A percentile compares a stretch with the other conserved stretches of the same genome.
phyloP scores from a whole-genome alignment of 805 yeast species.

The Nakazawaea ernobii region DNA sequence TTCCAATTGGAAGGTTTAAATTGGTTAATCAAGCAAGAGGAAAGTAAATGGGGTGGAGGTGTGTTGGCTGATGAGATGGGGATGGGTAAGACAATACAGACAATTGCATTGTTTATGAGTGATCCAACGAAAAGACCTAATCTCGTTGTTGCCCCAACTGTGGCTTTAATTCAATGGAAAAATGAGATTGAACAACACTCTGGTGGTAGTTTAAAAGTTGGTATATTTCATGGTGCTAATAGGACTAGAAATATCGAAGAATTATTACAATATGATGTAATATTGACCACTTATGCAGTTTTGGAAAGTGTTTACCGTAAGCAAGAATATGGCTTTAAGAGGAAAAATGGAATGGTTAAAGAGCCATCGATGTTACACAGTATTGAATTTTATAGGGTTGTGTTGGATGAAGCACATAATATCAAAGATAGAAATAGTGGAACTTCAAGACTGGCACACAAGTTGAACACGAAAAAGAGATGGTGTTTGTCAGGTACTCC shows the following conservation, averaged over 20 bases:
- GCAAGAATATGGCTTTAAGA: slow-evolving; percentile 74
- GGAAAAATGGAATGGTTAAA: slow-evolving; percentile 65
- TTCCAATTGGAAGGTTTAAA: slow-evolving; percentile 91
- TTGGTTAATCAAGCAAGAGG: slow-evolving; percentile 85
- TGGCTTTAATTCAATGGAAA: slow-evolving; percentile 98
- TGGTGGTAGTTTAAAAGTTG: slow-evolving; percentile 58
- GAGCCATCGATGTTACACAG: slow-evolving; percentile 73
- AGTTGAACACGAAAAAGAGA: slow-evolving; percentile 61
- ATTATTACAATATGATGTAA: slow-evolving; percentile 63
- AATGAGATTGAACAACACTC: slow-evolving; percentile 87
- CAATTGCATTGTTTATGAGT: slow-evolving; percentile 77
- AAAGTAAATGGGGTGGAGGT: slow-evolving; percentile 77
- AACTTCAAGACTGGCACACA: slow-evolving; percentile 88
- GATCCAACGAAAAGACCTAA: slow-evolving; percentile 68
- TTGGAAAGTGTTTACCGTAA: slow-evolving; percentile 82
- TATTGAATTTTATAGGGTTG: slow-evolving; percentile 74
- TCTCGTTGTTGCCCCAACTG: slow-evolving; percentile 94
- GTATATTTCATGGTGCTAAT: slow-evolving; percentile 82
- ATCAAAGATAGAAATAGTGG: slow-evolving; percentile 93
- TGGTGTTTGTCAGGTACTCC: slow-evolving; percentile 98
- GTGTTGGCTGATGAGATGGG: slow-evolving; percentile 99
- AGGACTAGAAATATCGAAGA: slow-evolving; percentile 55
- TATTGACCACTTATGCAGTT: slow-evolving; percentile 89
- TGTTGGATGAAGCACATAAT: slow-evolving; percentile 95
- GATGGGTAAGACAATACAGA: slow-evolving; percentile 98